These are phyloP conservation scores for Myxozyma monticola DNA, from an alignment of 805 yeast genomes.

Conservation along the genomic window DNA sequence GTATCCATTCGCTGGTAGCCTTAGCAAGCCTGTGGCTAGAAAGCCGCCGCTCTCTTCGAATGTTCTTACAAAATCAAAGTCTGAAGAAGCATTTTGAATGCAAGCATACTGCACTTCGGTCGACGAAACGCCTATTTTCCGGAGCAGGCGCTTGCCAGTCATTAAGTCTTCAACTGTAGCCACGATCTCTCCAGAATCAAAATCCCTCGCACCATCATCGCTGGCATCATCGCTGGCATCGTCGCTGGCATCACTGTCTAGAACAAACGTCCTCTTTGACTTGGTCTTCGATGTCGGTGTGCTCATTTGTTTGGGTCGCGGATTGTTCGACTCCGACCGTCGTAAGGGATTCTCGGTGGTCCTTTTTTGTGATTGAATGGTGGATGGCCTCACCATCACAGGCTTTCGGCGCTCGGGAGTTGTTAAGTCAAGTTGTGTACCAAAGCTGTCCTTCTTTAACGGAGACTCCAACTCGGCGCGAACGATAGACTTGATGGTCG, in stretches of 20 bases:
- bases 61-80: slow-evolving; percentile 24
- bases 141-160: slow-evolving; percentile 5
- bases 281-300: too few relatives aligned
- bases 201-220: too few relatives aligned
- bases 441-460: slow-evolving; percentile 27
- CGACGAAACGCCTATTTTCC: slow-evolving; percentile 10
- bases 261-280: too few relatives aligned
- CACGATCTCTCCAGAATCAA: slow-evolving; percentile 18
- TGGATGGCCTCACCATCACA: neutral
- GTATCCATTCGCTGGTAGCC: slow-evolving; percentile 56
- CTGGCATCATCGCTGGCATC: too few relatives aligned
- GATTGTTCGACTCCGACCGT: too few relatives aligned
- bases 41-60: slow-evolving; percentile 37
- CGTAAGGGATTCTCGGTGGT: too few relatives aligned
- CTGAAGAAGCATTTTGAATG: slow-evolving; percentile 2
- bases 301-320: too few relatives aligned
- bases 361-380: too few relatives aligned
- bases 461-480: too few relatives aligned
- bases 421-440: slow-evolving; percentile 5
- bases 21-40: slow-evolving; percentile 72
- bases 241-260: too few relatives aligned
- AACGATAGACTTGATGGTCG: slow-evolving; percentile 33
- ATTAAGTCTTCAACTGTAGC: slow-evolving; percentile 12
- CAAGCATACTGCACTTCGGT: neutral
- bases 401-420: slow-evolving; percentile 49